Evolutionary conservation across 495 filamentous ascomycete species (phyloP).

Genomic region (Penicillium cinerascens): DNA sequence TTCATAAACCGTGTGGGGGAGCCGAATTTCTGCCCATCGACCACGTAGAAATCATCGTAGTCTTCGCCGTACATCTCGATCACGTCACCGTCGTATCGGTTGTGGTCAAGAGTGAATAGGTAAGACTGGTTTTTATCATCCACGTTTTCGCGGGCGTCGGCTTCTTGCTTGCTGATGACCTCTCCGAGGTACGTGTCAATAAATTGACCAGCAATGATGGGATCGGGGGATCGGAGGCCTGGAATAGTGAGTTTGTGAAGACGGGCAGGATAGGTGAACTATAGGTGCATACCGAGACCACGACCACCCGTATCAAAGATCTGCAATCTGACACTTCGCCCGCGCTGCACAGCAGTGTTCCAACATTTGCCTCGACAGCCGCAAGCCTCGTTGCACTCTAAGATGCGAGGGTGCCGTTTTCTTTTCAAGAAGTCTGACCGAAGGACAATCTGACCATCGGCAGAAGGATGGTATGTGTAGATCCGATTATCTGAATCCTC

Average conservation of each 20-base stretch:
- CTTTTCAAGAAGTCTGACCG: constrained; percentile 27
- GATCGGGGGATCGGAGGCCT: constrained; percentile 67
- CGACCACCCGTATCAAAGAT: constrained; percentile 77
- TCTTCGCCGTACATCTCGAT: constrained; percentile 30
- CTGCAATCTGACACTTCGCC: constrained; percentile 68
- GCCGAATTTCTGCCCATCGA: constrained; percentile 60
- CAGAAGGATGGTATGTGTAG: constrained; percentile 32
- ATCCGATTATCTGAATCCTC: constrained; percentile 33
- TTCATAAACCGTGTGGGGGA: constrained; percentile 61
- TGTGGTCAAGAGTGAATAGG: constrained; percentile 76
- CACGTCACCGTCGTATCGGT: constrained; percentile 39
- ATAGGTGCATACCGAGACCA: constrained; percentile 66
- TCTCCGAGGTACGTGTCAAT: constrained; percentile 89
- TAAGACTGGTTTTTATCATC: constrained; percentile 52
- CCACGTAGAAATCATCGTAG: constrained; percentile 43
- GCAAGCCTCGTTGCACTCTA: constrained; percentile 79
- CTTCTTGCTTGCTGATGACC: constrained; percentile 69
- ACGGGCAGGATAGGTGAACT: not conserved
- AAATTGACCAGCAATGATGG: constrained; percentile 75
- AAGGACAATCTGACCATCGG: constrained; percentile 16
- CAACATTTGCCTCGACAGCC: constrained; percentile 63
- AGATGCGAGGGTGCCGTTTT: constrained; percentile 50
- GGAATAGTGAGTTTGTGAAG: constrained; percentile 1
- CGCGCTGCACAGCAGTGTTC: constrained; percentile 77
- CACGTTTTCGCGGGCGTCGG: constrained; percentile 58